Evolutionary conservation across 352 stramenopile species (phyloP), one percentile per base, ranked within the genome.

Genomic region (Phytophthora cajani): DNA sequence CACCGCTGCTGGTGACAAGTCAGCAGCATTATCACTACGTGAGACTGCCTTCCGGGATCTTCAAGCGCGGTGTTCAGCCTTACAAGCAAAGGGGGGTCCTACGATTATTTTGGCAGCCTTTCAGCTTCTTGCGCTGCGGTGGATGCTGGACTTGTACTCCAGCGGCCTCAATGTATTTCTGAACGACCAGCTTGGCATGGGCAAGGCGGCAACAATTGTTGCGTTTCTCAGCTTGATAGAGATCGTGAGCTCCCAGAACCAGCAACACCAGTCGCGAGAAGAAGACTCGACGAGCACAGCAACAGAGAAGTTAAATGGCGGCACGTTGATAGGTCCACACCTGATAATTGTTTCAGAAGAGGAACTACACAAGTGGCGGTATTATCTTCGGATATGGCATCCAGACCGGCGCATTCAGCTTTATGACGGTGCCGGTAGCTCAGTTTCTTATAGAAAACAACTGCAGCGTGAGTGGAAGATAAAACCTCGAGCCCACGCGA

Each of bases 151-250:
- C 42, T 75, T 97, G 54, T 91, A 84, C 44, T 79, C 80, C 9
- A 79, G 69, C 23, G 82, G 79, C 0, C 74, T 87, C 19, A 93
- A 95, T 64, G 75, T 92, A 33, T 74, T 97, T 57, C 53, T 97
- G 38, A 95, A 95, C 64, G 90, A 97, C 49, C 88, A 97, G 44
- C 66, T 95, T 9, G 90, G 90, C 19, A 94, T 95, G 79, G 90
- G 88, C n/a, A 95, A 96, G 60, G 84, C 87, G 9, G 79, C 82
- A 7, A 93, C 85, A 2, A 81, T 95, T 25, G 81, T 88, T 27
- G 83, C 85, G 5, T 96, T 95, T 66, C 71, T 97, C n/a, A 77
- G 72, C 23, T 68, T 88, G 8, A 65, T 92, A 23, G 71, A 84
- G 17, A 68, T 84, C 40, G 52, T 91, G 2, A 57, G 72, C 17